Evolutionary conservation across 2,329 filamentous ascomycete species (phyloP), one percentile per base, ranked within the genome.

Genomic region (Clonostachys rosea): DNA sequence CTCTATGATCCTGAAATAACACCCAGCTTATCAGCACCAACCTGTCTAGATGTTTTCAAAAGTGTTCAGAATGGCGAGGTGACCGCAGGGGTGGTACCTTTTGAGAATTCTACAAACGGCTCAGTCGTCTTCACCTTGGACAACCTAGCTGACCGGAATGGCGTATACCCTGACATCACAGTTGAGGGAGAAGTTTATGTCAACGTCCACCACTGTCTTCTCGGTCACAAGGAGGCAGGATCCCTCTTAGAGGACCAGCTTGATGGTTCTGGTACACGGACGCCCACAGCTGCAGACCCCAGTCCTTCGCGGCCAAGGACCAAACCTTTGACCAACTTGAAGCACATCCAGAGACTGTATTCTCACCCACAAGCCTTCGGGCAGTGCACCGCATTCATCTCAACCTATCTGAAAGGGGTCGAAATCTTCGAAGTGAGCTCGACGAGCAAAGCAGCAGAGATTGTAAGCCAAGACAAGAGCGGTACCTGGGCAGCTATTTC

Each of bases 101-200:
- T 96, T 67, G 92, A 97, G 64, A 99, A 99, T 73, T 95, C 89
- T 39, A 92, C 89, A 62, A 96, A 97, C 66, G 94, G 94, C 59
- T 86, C 87, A 47, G 94, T 99, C 44, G 83, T 94, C 47, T 88
- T 90, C 65, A 96, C 91, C 0, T 79, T 97, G 20, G 91, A 96
- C 67, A 81, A 92, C 54, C 82, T 99, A 50, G 89, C 89, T 54
- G 90, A 96, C 68, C 76, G 87, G 24, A 70, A 81, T 37, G 68
- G 66, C 40, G 67, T 69, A 40, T 89, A 87, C 61, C 74, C 75
- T 11, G 81, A 88, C 60, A 77, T 96, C 42, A 75, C 78, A 43
- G 87, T 97, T 39, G 88, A 85, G 60, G 89, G 82, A 42, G 94
- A 97, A 70, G 79, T 86, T 48, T 96, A 95, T 59, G 77, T 97